Evolutionary conservation across 768 basidiomycete genomes (phyloP), one percentile per base, ranked within the genome.

Genomic region (Mycena maculata): DNA sequence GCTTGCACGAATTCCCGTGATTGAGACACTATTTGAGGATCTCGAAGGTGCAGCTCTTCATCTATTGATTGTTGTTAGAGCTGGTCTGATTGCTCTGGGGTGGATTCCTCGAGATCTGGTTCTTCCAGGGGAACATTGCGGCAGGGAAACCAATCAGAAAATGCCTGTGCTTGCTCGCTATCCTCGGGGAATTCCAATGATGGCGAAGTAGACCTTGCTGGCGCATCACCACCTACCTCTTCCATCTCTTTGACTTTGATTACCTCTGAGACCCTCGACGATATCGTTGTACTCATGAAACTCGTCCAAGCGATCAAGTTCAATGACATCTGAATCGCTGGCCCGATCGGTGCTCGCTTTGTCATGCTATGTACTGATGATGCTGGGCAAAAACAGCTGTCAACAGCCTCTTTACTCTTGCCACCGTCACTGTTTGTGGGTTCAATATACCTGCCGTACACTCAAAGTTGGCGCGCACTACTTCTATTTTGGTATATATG

Each of bases 261-360:
- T 13, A 99, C 90, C 68, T 97, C 93, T 44, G 4, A 99, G 83
- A 0, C 94, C 93, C 68, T 95, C 93, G 2, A 96, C 93, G 23
- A 99, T 80, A 28, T 90, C 76, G 23, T 90, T 88, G 78, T 99
- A 98, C 16, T 96, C 97, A 76, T 99, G 97, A 75, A 88, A 99
- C 69, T 98, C 95, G 73, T 99, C 98, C 22, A 99, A 83, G 30
- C 96, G 89, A 77, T 98, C 97, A 71, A 99, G 98, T 77, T 98
- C 97, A 12, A 99, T 95, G 12, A 99, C 90, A n/a, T n/a, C n/a
- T n/a, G n/a, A n/a, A 76, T 98, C 98, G 16, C 92, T 90, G 10
- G 98, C 96, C 71, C 90, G 90, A 49, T 93, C 90, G 0, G n/a
- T n/a, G n/a, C n/a, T n/a, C n/a, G n/a, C n/a, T n/a, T n/a, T n/a